Evolutionary conservation across 2,329 filamentous ascomycete species (phyloP), one percentile per base, ranked within the genome.

Genomic region (Ramularia endophylla): DNA sequence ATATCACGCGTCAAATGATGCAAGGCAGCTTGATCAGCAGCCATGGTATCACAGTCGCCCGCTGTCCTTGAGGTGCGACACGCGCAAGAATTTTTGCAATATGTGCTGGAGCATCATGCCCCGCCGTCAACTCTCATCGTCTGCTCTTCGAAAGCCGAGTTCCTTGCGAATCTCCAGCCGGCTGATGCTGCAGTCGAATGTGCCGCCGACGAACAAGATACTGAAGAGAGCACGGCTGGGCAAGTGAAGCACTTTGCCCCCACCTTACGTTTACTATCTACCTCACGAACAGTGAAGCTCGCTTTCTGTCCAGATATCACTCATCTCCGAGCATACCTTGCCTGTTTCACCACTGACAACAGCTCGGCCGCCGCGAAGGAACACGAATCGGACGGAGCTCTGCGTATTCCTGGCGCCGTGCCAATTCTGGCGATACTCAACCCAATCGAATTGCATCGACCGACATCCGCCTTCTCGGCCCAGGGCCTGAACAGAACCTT

Each of bases 261-360:
- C 19, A 80, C 84, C 0, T 75, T 95, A 11, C 74, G 80, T 40
- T 75, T 86, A 48, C 70, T 89, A 19, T 77, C 81, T 34, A 73
- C 76, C 3, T 82, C 86, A 6, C 76, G 79, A 20, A 78, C 81
- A 54, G 74, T 94, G 48, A 78, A 77, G 40, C 63, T 89, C 7
- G 67, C 78, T 27, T 95, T 94, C 64, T 76, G 80, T 40, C 80
- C 86, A 0, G 87, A 83, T 2, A 74, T 92, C 40, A 80, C 84
- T 16, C 81, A 85, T 61, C 75, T 95, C 5, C 81, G 87, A 40
- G 86, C 86, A 27, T 86, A 83, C 55, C 71, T 95, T 8, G 48
- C 55, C 9, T 34, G 17, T n/a, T n/a, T 17, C 18, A 19, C 15
- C n/a, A 34, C 32, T 34, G 44, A 34, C 17, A 48, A 51, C 41